phyloP scores from a whole-genome alignment of 148 eudicot species.

The Limonium bicolor region DNA sequence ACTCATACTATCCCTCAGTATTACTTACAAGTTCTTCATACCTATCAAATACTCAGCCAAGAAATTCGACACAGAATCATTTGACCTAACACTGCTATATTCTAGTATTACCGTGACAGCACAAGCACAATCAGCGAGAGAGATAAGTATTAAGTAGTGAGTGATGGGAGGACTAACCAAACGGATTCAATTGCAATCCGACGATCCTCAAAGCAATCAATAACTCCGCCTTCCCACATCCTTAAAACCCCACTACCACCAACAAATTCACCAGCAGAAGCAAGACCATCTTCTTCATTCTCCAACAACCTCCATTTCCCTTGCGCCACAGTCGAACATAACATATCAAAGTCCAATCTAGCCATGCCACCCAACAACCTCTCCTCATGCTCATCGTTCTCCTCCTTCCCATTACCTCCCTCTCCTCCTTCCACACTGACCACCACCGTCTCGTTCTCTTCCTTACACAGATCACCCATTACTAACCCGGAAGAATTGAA shows the following conservation, averaged over 20 bases:
- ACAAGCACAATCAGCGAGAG: not conserved
- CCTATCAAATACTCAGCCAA: too few relatives aligned
- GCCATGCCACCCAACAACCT: slow-evolving; percentile 32
- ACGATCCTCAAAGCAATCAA: slow-evolving; percentile 80
- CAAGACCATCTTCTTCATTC: slow-evolving; percentile 14
- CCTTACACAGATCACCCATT: slow-evolving; percentile 22
- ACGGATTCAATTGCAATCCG: slow-evolving; percentile 54
- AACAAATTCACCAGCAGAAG: slow-evolving; percentile 13
- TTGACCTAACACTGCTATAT: too few relatives aligned
- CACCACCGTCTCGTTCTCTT: slow-evolving; percentile 2
- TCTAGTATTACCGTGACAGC: not conserved
- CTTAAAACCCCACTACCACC: slow-evolving; percentile 45
- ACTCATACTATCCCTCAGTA: too few relatives aligned
- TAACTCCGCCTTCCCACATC: slow-evolving; percentile 97
- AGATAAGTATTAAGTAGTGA: not conserved
- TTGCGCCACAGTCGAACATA: slow-evolving; percentile 80
- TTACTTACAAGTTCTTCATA: too few relatives aligned
- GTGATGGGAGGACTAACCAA: slow-evolving; percentile 37
- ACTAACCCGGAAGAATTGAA: not conserved
- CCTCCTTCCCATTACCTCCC: slow-evolving; percentile 7
- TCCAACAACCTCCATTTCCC: slow-evolving; percentile 55
- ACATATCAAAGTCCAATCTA: slow-evolving; percentile 66
- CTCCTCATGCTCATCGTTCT: slow-evolving; percentile 38
- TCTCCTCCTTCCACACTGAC: not conserved
- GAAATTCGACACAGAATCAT: too few relatives aligned